Base-by-base conservation (phyloP, 2,329 filamentous ascomycete genomes). In the Cordyceps javanica region DNA sequence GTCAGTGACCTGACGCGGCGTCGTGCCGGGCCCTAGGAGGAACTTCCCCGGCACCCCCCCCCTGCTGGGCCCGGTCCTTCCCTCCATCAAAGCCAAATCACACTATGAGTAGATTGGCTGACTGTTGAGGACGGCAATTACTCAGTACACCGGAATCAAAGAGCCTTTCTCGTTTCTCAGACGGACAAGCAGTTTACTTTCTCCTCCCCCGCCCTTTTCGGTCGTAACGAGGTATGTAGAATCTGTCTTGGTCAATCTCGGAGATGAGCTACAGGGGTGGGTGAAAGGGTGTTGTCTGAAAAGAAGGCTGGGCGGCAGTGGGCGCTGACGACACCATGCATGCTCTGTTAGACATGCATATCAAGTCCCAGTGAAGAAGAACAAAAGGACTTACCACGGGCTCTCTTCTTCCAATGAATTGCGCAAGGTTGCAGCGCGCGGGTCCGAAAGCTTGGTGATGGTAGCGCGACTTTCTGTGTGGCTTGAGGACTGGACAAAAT, bases 391-490 rank as follows among this genome's bases (percentile, higher is more conserved):
- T 26, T 23, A 26, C 51, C 38, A 44, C 38, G 16, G n/a, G n/a
- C n/a, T n/a, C 16, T 39, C 9, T 34, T 44, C 34, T 28, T 6
- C 13, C 38, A 23, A 44, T 3, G 21, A 21, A n/a, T 10, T 30
- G 36, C 39, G 41, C 48, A 49, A 36, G 51, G 39, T 54, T 55
- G 23, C 30, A 46, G 28, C 7, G 52, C 52, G 52, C 30, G 52
- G 42, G 38, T 25, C 53, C 53, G 52, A 55, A 55, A 45, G 52
- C 25, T 21, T 46, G 52, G 53, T 44, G n/a, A 25, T 38, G 11
- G 42, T 36, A 32, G 50, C 50, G 46, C 44, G 34, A 16, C 14
- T 21, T 30, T 11, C 10, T 28, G 30, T 16, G 16, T 28, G 48
- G 48, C 48, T 51, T 38, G 32, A 38, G 23, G 21, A 26, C 4